Evolutionary conservation across 129 eudicot genomes (phyloP).

Genomic region (Heracleum sosnowskyi): DNA sequence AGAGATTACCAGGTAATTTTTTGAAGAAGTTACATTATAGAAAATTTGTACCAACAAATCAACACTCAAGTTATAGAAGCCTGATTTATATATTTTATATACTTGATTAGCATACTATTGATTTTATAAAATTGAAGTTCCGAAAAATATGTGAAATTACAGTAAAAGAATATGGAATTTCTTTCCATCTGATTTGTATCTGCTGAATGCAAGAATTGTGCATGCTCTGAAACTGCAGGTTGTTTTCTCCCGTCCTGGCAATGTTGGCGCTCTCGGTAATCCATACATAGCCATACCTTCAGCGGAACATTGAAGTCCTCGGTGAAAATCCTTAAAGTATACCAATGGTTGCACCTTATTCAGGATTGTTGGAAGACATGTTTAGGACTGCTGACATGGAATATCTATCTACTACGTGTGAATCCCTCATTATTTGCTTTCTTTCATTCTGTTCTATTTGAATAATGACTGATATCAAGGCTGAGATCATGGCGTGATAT

Average conservation of each 20-base stretch:
- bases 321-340: not conserved
- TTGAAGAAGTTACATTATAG: not conserved
- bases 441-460: too few species aligned
- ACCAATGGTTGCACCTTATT: not conserved
- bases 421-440: too few species aligned
- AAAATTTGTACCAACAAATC: not conserved
- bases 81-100: not conserved
- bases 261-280: constrained; percentile 43
- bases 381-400: not conserved
- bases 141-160: not conserved
- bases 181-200: not conserved
- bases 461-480: too few species aligned
- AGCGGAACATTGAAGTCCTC: not conserved
- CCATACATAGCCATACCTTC: constrained; percentile 37
- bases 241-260: constrained; percentile 80
- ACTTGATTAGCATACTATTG: not conserved
- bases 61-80: not conserved
- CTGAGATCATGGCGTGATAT: too few species aligned
- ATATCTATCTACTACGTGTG: not conserved
- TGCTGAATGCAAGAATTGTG: not conserved
- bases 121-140: not conserved
- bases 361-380: too few species aligned
- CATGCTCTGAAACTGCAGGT: constrained; percentile 33
- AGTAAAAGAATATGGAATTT: not conserved
- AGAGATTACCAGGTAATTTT: constrained; percentile 65